Evolutionary conservation across 176 grass and related monocot species (phyloP).

Genomic region (Carex littledalei): DNA sequence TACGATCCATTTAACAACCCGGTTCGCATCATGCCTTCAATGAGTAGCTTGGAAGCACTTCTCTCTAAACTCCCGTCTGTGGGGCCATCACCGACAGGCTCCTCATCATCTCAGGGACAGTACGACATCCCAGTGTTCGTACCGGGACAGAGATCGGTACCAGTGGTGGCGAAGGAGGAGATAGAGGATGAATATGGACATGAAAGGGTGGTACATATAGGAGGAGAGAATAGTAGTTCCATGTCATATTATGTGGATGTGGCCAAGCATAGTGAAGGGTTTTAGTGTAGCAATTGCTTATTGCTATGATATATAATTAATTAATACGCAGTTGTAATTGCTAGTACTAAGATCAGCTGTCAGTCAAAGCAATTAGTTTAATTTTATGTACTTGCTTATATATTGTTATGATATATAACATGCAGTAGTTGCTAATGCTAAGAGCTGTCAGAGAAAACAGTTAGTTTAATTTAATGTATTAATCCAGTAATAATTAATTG

Average conservation of each 20-base stretch:
- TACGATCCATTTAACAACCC: slow-evolving; percentile 51
- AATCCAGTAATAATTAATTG: background rate
- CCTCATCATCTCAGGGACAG: slow-evolving; percentile 12
- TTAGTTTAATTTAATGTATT: slow-evolving; percentile 6
- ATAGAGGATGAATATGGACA: slow-evolving; percentile 38
- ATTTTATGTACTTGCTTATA: background rate
- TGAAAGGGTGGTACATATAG: slow-evolving; percentile 32
- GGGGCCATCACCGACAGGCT: slow-evolving; percentile 16
- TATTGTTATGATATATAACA: background rate
- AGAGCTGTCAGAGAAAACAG: background rate
- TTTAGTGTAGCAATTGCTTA: slow-evolving; percentile 31
- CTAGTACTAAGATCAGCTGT: background rate
- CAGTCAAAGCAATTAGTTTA: background rate
- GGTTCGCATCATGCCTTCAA: slow-evolving; percentile 75
- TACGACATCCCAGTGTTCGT: background rate
- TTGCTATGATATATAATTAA: background rate
- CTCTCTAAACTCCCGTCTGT: slow-evolving; percentile 94
- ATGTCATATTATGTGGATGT: slow-evolving; percentile 63
- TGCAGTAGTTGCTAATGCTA: background rate
- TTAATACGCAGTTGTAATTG: background rate
- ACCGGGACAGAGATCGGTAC: background rate
- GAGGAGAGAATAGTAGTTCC: slow-evolving; percentile 17
- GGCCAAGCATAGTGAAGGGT: slow-evolving; percentile 51
- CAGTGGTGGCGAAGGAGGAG: slow-evolving; percentile 26
- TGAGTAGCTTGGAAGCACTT: slow-evolving; percentile 98